Base-by-base conservation (phyloP, 495 filamentous ascomycete species). In the Aspergillus ostianus region DNA sequence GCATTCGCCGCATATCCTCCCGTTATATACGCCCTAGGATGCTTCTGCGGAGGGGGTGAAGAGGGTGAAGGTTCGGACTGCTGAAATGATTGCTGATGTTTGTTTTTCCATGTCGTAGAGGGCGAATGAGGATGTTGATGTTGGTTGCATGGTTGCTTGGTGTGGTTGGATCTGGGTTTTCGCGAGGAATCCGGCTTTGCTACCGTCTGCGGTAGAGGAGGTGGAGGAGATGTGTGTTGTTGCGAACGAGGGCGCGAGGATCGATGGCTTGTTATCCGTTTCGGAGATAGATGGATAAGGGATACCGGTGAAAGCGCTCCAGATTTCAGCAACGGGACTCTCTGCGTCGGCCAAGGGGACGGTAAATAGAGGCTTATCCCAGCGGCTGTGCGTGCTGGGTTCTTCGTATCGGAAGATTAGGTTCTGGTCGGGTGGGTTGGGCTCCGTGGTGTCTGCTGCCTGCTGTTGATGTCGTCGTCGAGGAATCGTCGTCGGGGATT, bases 401-500 rank as follows among this genome's bases (percentile, higher is more conserved):
- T 98, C 94, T 73, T 98, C 94, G 71, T 96, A 97, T 51, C 94
- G 86, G 69, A 93, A 96, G 51, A 97, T 87, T 18, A 98, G 84
- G 72, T 97, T 96, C 67, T 96, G 89, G 78, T 86, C 82, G 0
- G 77, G 70, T 6, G 81, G 77, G 72, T 91, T 92, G 1, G 85
- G 73, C n/a, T 80, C 79, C 54, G 82, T 77, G 17, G 71, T 72
- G 27, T 80, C 76, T 17, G 2, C 67, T 65, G 29, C 58, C 61
- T n/a, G n/a, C n/a, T n/a, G n/a, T n/a, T n/a, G n/a, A n/a, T n/a
- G 21, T 49, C 20, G 9, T 52, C 18, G 6, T 55, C 0, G 46
- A 9, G 29, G 46, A 18, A 26, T 51, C 12, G 8, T 32, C 41
- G 44, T 65, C 57, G 49, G 18, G 48, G 29, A 51, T 46, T 27